A percentile compares a stretch with the other conserved stretches of the same genome.
phyloP scores from a whole-genome alignment of 192 early-diverging fungal species.

The Coemansia guatemalensis region DNA sequence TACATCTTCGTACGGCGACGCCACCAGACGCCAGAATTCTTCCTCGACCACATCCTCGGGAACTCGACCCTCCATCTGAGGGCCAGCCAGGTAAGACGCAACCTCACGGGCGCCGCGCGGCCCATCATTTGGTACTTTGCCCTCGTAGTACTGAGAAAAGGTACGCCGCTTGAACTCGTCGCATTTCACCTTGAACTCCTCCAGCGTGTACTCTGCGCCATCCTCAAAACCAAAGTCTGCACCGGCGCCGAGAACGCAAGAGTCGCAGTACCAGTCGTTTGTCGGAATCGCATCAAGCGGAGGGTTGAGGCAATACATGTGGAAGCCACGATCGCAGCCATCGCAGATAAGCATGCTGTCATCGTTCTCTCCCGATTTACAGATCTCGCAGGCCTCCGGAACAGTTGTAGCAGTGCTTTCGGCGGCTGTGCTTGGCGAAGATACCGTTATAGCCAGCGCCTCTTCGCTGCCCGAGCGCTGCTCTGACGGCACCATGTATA shows the following conservation, averaged over 20 bases:
- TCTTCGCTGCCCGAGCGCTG: slow-evolving; percentile 5
- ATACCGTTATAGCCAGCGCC: slow-evolving; percentile 2
- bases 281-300: slow-evolving; percentile 58
- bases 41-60: slow-evolving; percentile 80
- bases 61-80: slow-evolving; percentile 42
- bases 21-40: slow-evolving; percentile 93
- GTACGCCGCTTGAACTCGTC: slow-evolving; percentile 79
- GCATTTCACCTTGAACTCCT: slow-evolving; percentile 75
- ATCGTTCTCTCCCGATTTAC: slow-evolving; percentile 52
- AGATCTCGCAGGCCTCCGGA: slow-evolving; percentile 49
- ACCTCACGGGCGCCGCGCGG: neutral
- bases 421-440: slow-evolving; percentile 13
- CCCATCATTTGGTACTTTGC: neutral
- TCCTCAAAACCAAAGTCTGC: slow-evolving; percentile 95
- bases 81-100: slow-evolving; percentile 11
- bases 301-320: slow-evolving; percentile 77
- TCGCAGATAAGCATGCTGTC: slow-evolving; percentile 83
- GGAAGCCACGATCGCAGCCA: slow-evolving; percentile 81
- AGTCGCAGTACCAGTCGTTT: slow-evolving; percentile 86
- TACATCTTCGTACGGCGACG: slow-evolving; percentile 81
- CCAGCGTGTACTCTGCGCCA: slow-evolving; percentile 73
- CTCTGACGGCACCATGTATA: neutral
- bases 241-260: slow-evolving; percentile 74
- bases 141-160: slow-evolving; percentile 60
- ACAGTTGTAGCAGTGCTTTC: slow-evolving; percentile 34